Conservation (phyloP, 805 yeast genomes). For the Suhomyces tanzawaensis region DNA sequence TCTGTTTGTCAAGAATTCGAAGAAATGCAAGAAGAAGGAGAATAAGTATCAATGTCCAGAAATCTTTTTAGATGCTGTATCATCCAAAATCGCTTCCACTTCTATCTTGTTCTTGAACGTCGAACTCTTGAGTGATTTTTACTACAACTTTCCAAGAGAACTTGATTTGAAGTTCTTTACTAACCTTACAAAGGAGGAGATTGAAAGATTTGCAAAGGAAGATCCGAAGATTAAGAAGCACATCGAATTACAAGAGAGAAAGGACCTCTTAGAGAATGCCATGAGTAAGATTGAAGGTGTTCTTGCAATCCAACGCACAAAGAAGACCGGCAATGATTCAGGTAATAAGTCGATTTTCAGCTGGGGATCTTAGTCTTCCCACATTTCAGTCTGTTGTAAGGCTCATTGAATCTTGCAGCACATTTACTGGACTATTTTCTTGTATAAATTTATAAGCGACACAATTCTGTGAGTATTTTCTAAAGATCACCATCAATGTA, state of each 20-base stretch:
- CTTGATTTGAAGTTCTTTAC: conserved; percentile 71
- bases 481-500: too few relatives aligned
- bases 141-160: conserved; percentile 94
- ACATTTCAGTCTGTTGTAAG: too few relatives aligned
- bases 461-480: too few relatives aligned
- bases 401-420: too few relatives aligned
- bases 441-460: too few relatives aligned
- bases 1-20: conserved; percentile 64
- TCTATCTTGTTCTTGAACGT: conserved; percentile 92
- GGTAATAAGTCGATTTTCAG: conserved; percentile 12
- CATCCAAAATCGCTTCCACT: conserved; percentile 87
- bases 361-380: conserved; percentile 6
- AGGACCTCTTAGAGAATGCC: conserved; percentile 83
- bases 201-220: conserved; percentile 89
- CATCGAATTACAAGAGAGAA: conserved; percentile 89
- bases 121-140: conserved; percentile 89
- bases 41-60: conserved; percentile 94
- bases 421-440: too few relatives aligned
- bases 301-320: conserved; percentile 57
- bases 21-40: conserved; percentile 72
- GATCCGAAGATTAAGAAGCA: conserved; percentile 89
- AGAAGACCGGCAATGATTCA: conserved; percentile 11
- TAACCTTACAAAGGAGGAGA: conserved; percentile 66
- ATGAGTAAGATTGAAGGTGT: conserved; percentile 80
- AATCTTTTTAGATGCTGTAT: conserved; percentile 85